Evolutionary conservation across 805 yeast species (phyloP).

Genomic region (Yueomyces sinensis): DNA sequence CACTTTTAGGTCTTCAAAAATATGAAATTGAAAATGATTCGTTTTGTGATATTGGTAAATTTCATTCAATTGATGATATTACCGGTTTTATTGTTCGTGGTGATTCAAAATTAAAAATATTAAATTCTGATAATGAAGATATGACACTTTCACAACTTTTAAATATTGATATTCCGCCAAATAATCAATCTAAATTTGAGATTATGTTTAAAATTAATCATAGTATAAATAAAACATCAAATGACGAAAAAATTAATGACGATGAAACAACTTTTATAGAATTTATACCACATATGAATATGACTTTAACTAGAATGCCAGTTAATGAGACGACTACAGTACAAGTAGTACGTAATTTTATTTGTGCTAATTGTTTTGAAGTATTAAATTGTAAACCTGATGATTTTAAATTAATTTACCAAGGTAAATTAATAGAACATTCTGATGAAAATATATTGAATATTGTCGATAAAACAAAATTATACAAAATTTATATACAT

Average conservation of each 20-base stretch:
- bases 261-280: conserved; percentile 8
- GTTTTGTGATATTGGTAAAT: conserved; percentile 7
- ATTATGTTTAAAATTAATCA: conserved; percentile 19
- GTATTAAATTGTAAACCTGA: background rate
- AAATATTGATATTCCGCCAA: conserved; percentile 26
- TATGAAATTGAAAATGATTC: conserved; percentile 9
- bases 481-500: conserved; percentile 16
- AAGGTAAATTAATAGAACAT: conserved; percentile 13
- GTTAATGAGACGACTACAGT: conserved; percentile 16
- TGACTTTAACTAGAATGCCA: conserved; percentile 12
- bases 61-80: conserved; percentile 9
- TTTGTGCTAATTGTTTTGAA: conserved; percentile 4
- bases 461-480: conserved; percentile 6
- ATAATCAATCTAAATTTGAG: conserved; percentile 16
- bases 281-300: conserved; percentile 14
- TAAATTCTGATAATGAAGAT: conserved; percentile 10
- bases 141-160: conserved; percentile 17
- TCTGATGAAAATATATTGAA: conserved; percentile 8
- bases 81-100: conserved; percentile 15
- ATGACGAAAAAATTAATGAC: background rate
- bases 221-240: conserved; percentile 1
- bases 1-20: conserved; percentile 7
- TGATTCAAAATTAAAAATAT: conserved; percentile 4
- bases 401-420: conserved; percentile 18
- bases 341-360: conserved; percentile 15